Percentiles rank a stretch among this genome's conserved stretches.
These are phyloP conservation scores for Pseudozyma hubeiensis DNA, from an alignment of 1,284 basidiomycete species.

Conservation along the genomic window DNA sequence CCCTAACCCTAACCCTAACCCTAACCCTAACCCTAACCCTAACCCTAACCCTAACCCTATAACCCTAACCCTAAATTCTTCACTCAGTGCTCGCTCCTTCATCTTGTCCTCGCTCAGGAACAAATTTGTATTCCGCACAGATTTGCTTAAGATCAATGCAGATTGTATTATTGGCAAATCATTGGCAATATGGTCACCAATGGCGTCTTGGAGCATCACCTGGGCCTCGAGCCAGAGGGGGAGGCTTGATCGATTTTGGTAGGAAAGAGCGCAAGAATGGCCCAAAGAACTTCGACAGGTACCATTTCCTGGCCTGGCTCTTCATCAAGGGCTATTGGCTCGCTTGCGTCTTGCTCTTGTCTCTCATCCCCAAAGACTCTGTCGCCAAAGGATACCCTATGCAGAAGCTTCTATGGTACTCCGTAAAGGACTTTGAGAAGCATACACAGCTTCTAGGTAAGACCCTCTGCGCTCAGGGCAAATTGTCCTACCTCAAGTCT, in stretches of 20 bases:
- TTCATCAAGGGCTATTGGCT: slow-evolving; percentile 69
- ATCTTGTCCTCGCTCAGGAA: slow-evolving; percentile 67
- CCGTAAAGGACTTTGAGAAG: slow-evolving; percentile 67
- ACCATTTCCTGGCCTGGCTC: slow-evolving; percentile 65
- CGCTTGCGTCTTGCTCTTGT: slow-evolving; percentile 67
- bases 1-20: too few relatives aligned
- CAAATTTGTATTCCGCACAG: slow-evolving; percentile 69
- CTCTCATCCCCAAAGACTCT: slow-evolving; percentile 56
- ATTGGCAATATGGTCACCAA: slow-evolving; percentile 49
- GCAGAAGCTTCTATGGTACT: slow-evolving; percentile 64
- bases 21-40: too few relatives aligned
- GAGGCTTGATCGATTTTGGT: slow-evolving; percentile 43
- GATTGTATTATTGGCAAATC: slow-evolving; percentile 30
- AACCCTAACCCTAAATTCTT: slow-evolving; percentile 29
- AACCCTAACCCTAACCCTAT: too few relatives aligned
- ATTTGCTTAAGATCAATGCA: slow-evolving; percentile 66
- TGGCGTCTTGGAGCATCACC: slow-evolving; percentile 35
- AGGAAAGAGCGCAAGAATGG: slow-evolving; percentile 63
- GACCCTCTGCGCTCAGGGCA: slow-evolving; percentile 68
- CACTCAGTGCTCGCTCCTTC: slow-evolving; percentile 58
- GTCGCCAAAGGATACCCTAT: slow-evolving; percentile 26
- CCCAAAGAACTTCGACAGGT: slow-evolving; percentile 66
- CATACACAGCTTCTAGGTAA: slow-evolving; percentile 68
- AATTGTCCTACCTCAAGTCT: slow-evolving; percentile 68
- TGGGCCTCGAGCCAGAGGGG: slow-evolving; percentile 32